Conservation (phyloP, 495 filamentous ascomycete species). For the Cryomyces minteri region DNA sequence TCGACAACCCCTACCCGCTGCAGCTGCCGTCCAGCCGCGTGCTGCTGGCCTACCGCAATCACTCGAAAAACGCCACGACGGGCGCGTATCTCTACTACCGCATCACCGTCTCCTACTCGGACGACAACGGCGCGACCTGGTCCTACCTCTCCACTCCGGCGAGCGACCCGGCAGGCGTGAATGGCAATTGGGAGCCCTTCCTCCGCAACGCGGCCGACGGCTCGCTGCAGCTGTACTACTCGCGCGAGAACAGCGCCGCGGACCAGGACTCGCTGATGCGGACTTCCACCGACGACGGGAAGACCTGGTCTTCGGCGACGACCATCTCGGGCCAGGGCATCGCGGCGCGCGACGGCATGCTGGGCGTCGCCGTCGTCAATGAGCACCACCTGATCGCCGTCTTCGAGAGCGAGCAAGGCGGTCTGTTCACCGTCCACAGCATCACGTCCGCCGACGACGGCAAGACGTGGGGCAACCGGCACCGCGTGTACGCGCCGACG, state of each 20-base stretch:
- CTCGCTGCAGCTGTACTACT: slow-evolving; percentile 38
- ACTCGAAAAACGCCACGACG: slow-evolving; percentile 23
- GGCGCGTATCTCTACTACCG: slow-evolving; percentile 34
- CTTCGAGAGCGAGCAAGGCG: slow-evolving; percentile 31
- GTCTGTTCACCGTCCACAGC: slow-evolving; percentile 34
- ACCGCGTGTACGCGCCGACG: slow-evolving; percentile 29
- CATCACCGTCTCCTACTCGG: slow-evolving; percentile 39
- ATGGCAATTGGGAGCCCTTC: slow-evolving; percentile 45
- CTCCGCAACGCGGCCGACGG: slow-evolving; percentile 27
- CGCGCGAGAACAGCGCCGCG: slow-evolving; percentile 30
- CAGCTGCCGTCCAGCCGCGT: slow-evolving; percentile 30
- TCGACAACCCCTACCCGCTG: slow-evolving; percentile 40
- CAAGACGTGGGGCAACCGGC: slow-evolving; percentile 30
- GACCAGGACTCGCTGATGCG: slow-evolving; percentile 44
- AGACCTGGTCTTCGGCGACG: slow-evolving; percentile 27
- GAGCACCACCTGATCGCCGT: slow-evolving; percentile 34
- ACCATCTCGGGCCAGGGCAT: slow-evolving; percentile 28
- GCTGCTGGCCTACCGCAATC: slow-evolving; percentile 41
- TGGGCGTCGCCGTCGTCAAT: slow-evolving; percentile 28
- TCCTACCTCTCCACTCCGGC: slow-evolving; percentile 33
- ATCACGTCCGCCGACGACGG: slow-evolving; percentile 40
- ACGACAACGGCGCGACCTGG: slow-evolving; percentile 35
- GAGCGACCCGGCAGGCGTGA: slow-evolving; percentile 20
- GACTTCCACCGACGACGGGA: slow-evolving; percentile 33
- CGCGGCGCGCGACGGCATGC: slow-evolving; percentile 40